These are phyloP conservation scores for Trametes versicolor DNA, from an alignment of 1,284 basidiomycete genomes.

Conservation along the genomic window DNA sequence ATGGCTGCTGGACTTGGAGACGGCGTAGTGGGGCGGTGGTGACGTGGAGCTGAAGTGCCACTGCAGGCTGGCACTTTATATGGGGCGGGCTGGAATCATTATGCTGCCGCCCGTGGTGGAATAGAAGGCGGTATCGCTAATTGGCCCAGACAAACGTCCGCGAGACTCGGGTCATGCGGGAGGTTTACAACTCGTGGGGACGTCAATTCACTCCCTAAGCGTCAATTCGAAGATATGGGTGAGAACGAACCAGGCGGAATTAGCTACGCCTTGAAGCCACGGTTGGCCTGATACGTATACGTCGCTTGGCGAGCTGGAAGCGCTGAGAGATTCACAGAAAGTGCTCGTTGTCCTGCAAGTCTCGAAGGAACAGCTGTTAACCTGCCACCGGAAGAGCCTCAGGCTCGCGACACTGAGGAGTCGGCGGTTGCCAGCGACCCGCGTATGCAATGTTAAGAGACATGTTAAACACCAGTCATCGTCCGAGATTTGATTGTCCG, in stretches of 20 bases:
- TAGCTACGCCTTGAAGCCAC: neutral
- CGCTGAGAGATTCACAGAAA: neutral
- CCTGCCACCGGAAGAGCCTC: too few species aligned
- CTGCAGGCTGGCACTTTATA: neutral
- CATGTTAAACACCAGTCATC: too few species aligned
- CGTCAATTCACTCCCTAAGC: neutral
- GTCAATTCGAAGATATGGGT: slow-evolving; percentile 1
- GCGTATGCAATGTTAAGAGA: too few species aligned
- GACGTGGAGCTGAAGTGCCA: neutral
- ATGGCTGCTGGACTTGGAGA: neutral
- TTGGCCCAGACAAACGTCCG: slow-evolving; percentile 9
- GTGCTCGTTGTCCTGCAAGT: too few species aligned
- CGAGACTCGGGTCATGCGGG: slow-evolving; percentile 9
- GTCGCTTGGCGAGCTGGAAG: neutral
- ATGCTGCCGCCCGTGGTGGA: neutral
- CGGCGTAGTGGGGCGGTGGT: neutral
- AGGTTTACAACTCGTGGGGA: neutral
- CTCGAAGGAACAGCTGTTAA: too few species aligned
- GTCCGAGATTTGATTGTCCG: too few species aligned
- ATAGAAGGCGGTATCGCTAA: neutral
- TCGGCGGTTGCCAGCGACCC: too few species aligned
- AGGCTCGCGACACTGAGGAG: too few species aligned
- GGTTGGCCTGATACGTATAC: neutral
- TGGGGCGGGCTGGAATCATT: neutral
- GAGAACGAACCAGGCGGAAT: neutral